Percentiles rank a stretch among this genome's conserved stretches.
Conservation (phyloP, 2,329 filamentous ascomycete species). For the Trichoderma cornu-damae region DNA sequence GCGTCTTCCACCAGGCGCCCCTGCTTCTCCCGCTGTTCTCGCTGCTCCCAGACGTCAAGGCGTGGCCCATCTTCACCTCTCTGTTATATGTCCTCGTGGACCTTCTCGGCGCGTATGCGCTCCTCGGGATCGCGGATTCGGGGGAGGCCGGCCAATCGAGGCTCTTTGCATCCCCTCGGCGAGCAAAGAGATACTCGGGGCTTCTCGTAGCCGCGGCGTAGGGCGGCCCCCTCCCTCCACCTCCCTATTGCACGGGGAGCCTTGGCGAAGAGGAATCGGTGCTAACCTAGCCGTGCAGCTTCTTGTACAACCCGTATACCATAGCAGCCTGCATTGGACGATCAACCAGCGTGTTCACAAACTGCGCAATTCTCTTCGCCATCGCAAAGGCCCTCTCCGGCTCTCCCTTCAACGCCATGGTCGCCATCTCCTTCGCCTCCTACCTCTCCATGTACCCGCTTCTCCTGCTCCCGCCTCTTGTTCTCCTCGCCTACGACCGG, state of each 20-base stretch:
- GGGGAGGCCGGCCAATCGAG: constrained; percentile 70
- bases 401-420: constrained; percentile 67
- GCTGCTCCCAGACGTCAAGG: constrained; percentile 66
- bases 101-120: constrained; percentile 71
- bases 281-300: constrained; percentile 49
- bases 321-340: constrained; percentile 85
- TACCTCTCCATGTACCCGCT: constrained; percentile 91
- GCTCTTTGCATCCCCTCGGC: constrained; percentile 72
- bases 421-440: constrained; percentile 79
- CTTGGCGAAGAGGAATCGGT: not conserved
- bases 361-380: constrained; percentile 78
- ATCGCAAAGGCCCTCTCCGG: constrained; percentile 75
- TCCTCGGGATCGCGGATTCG: constrained; percentile 75
- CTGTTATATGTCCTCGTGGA: constrained; percentile 79
- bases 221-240: constrained; percentile 24
- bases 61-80: constrained; percentile 67
- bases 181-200: constrained; percentile 67
- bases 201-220: constrained; percentile 75
- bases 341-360: constrained; percentile 83
- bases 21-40: constrained; percentile 88
- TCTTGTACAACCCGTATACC: constrained; percentile 91
- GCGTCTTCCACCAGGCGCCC: constrained; percentile 76
- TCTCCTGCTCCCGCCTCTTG: constrained; percentile 75
- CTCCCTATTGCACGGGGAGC: not conserved
- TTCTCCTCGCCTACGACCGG: constrained; percentile 74